Evolutionary conservation across 768 basidiomycete genomes (phyloP).

Genomic region (Suillus variegatus): DNA sequence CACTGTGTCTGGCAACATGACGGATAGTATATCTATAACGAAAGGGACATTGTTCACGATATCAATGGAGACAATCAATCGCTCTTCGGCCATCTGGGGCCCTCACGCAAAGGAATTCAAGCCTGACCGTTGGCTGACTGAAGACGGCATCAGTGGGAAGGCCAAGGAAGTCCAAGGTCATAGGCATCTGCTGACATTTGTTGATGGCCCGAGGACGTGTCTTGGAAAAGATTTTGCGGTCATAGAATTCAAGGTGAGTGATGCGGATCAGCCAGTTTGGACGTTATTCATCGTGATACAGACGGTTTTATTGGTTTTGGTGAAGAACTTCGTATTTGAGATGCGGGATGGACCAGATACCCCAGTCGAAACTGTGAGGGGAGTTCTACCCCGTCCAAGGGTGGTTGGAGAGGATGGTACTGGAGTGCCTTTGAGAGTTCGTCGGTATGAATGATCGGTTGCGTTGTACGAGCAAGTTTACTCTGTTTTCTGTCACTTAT

Average conservation of each 20-base stretch:
- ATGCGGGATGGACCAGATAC: background rate
- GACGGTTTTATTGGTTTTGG: too few relatives aligned
- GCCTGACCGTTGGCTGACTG: background rate
- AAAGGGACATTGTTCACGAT: background rate
- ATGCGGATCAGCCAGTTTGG: too few relatives aligned
- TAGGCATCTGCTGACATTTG: background rate
- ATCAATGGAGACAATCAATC: background rate
- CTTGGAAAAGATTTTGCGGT: too few relatives aligned
- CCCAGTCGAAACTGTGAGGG: background rate
- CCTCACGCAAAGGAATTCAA: background rate
- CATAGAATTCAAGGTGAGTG: too few relatives aligned
- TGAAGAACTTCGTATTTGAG: background rate
- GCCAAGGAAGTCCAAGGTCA: background rate
- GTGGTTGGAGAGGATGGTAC: background rate
- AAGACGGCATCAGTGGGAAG: background rate
- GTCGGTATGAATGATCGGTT: background rate
- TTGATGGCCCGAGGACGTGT: background rate
- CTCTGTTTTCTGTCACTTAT: background rate
- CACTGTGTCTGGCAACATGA: background rate
- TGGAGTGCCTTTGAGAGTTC: background rate
- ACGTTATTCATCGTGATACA: too few relatives aligned
- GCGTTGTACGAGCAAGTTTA: background rate
- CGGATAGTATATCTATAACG: background rate
- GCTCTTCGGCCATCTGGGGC: background rate
- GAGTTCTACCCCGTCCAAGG: background rate